Evolutionary conservation across 1,284 basidiomycete species (phyloP), one percentile per base, ranked within the genome.

Genomic region (Fomes fomentarius): DNA sequence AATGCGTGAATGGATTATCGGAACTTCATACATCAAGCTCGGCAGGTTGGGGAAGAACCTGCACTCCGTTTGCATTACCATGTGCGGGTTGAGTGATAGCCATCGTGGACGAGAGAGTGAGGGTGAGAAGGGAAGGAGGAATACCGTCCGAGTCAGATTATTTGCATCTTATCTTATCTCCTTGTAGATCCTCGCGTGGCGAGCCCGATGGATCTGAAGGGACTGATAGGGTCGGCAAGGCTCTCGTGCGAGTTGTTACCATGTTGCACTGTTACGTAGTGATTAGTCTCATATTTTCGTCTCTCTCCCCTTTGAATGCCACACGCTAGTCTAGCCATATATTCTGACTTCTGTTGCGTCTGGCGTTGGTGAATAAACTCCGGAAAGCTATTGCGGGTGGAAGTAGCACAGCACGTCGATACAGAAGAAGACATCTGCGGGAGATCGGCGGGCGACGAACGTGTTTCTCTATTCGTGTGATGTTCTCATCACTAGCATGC

Each of bases 141-240:
- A 41, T 26, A 19, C 31, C 25, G 30, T 26, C 35, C 46, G 58
- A 60, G 52, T 52, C 47, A 49, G 37, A 31, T 50, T 39, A 51
- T 56, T 40, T 45, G 37, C 41, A 60, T 60, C 58, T 57, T 50
- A 60, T 60, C 58, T 57, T 43, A 60, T 60, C 58, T 54, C 14
- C 12, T 14, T 17, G n/a, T n/a, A n/a, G n/a, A n/a, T n/a, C n/a
- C n/a, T n/a, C n/a, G n/a, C 24, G 31, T 17, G 51, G 24, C 39
- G 33, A 24, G 46, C 41, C 43, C 24, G 17, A 24, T 24, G 5
- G 54, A 56, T 51, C 41, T 34, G 52, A 53, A 41, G 38, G 31
- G 50, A 33, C 30, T 24, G 35, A 37, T 38, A n/a, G n/a, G n/a
- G n/a, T n/a, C n/a, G n/a, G n/a, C n/a, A n/a, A n/a, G n/a, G n/a